Base-by-base conservation (phyloP, 106 monocot species). In the Acanthochlamys bracteata region DNA sequence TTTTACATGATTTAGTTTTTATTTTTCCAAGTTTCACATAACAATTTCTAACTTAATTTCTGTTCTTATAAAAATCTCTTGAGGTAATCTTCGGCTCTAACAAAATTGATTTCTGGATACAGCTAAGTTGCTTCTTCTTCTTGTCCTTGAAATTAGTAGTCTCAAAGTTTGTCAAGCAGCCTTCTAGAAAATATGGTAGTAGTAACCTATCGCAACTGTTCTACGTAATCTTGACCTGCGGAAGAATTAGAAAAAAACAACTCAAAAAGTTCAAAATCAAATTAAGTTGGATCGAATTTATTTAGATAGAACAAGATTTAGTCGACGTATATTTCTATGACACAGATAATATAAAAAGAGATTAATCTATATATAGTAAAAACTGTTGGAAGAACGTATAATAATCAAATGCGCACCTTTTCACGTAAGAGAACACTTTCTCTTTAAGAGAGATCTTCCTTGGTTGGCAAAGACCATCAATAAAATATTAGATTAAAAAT, bases 101-200 rank as follows among this genome's bases (percentile, higher is more conserved):
- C 60, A 58, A 83, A 90, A 8, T 41, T 24, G 47, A 90, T 64
- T 39, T 90, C 80, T 20, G 83, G 83, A 63, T 83, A 90, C 56
- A 90, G 56, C 43, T 67, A 11, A 49, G 85, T 46, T 4, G 86
- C 83, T 24, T 90, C 89, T 20, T 64, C 83, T 41, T 43, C 73
- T n/a, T n/a, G n/a, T 0, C 53, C 78, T 12, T n/a, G n/a, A n/a
- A n/a, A n/a, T 63, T 57, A 10, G 76, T 79, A 16, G 78, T 78
- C 9, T 78, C 80, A 22, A 90, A 90, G 41, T 86, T 83, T 27
- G 83, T 73, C 60, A 86, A 60, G 45, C 90, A 80, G 15, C 86
- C 90, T 51, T 80, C 73, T 80, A 80, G 39, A 60, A 80, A 10
- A 85, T 27, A 25, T 90, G 77, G 63, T 77, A 85, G 71, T 57